Base-by-base conservation (phyloP, 306 rosid species). In the Sechiopsis laciniata region DNA sequence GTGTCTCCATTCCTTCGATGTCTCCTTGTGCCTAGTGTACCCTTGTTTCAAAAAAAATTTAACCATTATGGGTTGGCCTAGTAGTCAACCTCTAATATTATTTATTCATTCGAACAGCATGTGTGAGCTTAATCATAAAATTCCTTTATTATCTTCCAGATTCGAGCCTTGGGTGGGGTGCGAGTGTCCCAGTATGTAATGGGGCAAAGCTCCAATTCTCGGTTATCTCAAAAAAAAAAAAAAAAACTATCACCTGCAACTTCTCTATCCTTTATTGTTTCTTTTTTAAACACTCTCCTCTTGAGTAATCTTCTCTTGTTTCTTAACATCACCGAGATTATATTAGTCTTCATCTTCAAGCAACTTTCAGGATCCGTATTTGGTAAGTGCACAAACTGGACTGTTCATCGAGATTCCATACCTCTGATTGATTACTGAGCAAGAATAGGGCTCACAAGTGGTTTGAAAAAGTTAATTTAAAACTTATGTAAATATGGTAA, bases 311-410 rank as follows among this genome's bases (percentile, higher is more conserved):
- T 62, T 40, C 21, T 61, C 45, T 58, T 22, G 7, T 8, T 58
- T 22, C 37, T 22, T 58, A 22, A 22, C 64, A 21, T 58, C 16
- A 58, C 21, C 35, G 22, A 58, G 37, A 3, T 21, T 24, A 5
- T 22, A 24, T 58, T 42, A 42, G 48, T 12, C 48, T 42, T 10
- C 7, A 42, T 42, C 48, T 42, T 42, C 48, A 42, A 42, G 48
- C 10, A 42, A 42, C 48, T 42, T 42, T 42, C 4, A 63, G 22
- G 70, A 19, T n/a, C 7, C 40, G 71, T 19, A 13, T 67, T 45
- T 66, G 32, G 35, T 10, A 45, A 69, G 40, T 50, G 8, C 58
- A 69, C 73, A 50, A 21, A 48, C 42, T 69, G 15, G 35, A 69
- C 73, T 69, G 3, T 46, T 48, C 73, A 45, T 11, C 5, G 13